phyloP scores from a whole-genome alignment of 2,329 filamentous ascomycete genomes.

The Calonectria honghensis region DNA sequence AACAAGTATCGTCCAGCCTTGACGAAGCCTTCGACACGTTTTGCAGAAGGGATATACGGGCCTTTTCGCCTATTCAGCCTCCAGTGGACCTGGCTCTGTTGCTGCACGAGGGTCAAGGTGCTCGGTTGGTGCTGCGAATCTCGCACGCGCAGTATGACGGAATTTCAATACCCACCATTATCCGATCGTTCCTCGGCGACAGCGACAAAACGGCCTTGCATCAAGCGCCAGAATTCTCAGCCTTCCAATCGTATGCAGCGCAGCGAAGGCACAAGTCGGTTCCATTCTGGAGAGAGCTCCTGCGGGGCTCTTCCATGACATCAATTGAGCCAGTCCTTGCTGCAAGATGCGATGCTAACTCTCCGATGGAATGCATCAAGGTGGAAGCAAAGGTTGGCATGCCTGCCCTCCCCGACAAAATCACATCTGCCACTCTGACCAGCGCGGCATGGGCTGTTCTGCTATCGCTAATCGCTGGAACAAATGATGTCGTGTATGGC shows the following conservation, averaged over 20 bases:
- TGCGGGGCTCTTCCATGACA: conserved; percentile 59
- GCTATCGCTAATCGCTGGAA: conserved; percentile 41
- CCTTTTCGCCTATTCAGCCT: conserved; percentile 26
- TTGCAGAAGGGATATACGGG: conserved; percentile 31
- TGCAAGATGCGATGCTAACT: conserved; percentile 57
- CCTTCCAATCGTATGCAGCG: conserved; percentile 28
- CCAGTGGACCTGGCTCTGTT: conserved; percentile 46
- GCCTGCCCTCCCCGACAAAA: neutral
- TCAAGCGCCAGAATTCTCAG: conserved; percentile 50
- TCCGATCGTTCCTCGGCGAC: conserved; percentile 48
- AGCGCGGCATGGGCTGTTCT: conserved; percentile 56
- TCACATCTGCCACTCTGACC: conserved; percentile 43
- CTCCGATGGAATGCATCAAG: conserved; percentile 10
- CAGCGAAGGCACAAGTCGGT: conserved; percentile 19
- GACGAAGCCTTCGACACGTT: conserved; percentile 38
- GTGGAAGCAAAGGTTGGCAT: conserved; percentile 39
- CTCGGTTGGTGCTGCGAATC: conserved; percentile 53
- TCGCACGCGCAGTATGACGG: conserved; percentile 71
- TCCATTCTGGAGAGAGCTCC: conserved; percentile 66
- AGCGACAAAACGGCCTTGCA: neutral
- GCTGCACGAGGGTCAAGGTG: conserved; percentile 40
- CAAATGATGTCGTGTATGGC: neutral
- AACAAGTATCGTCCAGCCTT: conserved; percentile 39
- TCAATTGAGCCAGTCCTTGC: conserved; percentile 38
- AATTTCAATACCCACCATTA: conserved; percentile 64